These are phyloP conservation scores for Solanum ossicruentum DNA, from an alignment of 257 asterid genomes.

Conservation along the genomic window DNA sequence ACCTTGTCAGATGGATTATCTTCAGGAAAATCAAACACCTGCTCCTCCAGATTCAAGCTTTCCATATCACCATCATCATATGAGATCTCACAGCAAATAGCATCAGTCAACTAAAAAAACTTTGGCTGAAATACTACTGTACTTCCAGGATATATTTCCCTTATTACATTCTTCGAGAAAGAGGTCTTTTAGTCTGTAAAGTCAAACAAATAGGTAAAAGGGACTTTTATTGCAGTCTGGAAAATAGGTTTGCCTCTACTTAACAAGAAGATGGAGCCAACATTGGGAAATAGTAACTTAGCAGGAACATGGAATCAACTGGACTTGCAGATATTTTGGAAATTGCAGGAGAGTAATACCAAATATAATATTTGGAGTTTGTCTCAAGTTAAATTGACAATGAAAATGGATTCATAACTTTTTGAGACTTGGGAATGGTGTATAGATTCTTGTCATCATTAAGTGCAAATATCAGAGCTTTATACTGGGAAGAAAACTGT, in stretches of 20 bases:
- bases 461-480: background rate
- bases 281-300: background rate
- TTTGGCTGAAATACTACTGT: background rate
- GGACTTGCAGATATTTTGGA: background rate
- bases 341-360: background rate
- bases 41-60: constrained; percentile 21
- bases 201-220: background rate
- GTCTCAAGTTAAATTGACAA: background rate
- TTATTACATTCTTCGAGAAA: background rate
- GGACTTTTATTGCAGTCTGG: background rate
- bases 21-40: constrained; percentile 18
- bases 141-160: background rate
- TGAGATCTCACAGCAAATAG: constrained; percentile 15
- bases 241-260: background rate
- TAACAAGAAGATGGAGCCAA: background rate
- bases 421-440: background rate
- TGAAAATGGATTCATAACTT: background rate
- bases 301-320: background rate
- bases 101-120: background rate
- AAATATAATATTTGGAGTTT: background rate
- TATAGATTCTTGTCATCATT: background rate
- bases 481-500: background rate
- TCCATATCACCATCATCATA: constrained; percentile 30
- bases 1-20: background rate
- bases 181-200: background rate